These are phyloP conservation scores for Ricinus communis DNA, from an alignment of 345 rosid species.

Conservation along the genomic window DNA sequence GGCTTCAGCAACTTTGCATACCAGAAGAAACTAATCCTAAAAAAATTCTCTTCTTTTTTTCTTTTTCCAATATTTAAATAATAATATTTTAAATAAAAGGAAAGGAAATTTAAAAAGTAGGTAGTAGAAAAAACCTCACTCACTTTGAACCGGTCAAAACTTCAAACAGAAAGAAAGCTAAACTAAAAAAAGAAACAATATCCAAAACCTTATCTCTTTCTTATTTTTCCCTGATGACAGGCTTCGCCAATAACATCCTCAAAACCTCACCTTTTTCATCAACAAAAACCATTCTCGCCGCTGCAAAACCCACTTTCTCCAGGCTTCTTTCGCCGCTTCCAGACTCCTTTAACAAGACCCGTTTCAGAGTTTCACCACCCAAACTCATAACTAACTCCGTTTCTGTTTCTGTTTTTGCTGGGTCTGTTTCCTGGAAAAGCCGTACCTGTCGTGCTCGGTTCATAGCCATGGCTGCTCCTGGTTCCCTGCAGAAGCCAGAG, in stretches of 20 bases:
- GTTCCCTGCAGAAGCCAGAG: constrained; percentile 67
- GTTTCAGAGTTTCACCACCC: constrained; percentile 2
- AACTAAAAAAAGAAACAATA: neutral
- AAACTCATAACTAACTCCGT: constrained; percentile 1
- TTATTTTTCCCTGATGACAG: constrained; percentile 27
- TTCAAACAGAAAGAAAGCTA: too few relatives aligned
- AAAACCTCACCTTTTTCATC: constrained; percentile 36
- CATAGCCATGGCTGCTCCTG: constrained; percentile 60
- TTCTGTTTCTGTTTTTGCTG: constrained; percentile 23
- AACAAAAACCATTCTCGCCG: constrained; percentile 23
- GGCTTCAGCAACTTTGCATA: too few relatives aligned
- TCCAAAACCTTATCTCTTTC: too few relatives aligned
- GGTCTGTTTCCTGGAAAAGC: constrained; percentile 21
- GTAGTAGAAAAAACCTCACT: too few relatives aligned
- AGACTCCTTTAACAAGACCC: constrained; percentile 13
- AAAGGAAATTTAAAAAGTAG: too few relatives aligned
- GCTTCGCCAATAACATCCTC: constrained; percentile 28
- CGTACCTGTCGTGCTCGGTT: constrained; percentile 51
- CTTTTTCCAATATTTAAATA: too few relatives aligned
- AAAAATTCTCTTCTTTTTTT: too few relatives aligned
- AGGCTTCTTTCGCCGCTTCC: neutral
- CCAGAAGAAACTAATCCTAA: too few relatives aligned
- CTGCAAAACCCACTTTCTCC: constrained; percentile 2
- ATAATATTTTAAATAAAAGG: too few relatives aligned
- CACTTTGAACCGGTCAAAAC: neutral